Percentiles rank a stretch among this genome's conserved stretches.
phyloP scores from a whole-genome alignment of 495 filamentous ascomycete genomes.

The Peziza echinospora region DNA sequence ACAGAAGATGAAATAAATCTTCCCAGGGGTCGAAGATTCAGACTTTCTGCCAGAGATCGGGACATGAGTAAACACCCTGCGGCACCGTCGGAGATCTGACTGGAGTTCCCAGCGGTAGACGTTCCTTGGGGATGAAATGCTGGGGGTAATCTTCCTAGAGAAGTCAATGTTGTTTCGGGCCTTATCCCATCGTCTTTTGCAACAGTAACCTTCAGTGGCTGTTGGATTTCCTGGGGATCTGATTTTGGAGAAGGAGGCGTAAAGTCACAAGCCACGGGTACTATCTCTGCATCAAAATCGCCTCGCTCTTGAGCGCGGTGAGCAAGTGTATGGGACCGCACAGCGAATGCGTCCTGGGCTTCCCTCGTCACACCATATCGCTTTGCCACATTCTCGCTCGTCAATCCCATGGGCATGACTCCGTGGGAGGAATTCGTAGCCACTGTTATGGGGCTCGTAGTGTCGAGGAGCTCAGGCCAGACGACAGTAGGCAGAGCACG shows the following conservation, averaged over 20 bases:
- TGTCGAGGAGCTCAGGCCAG: conserved; percentile 52
- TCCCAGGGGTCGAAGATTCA: conserved; percentile 56
- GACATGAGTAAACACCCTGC: conserved; percentile 66
- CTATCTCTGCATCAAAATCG: conserved; percentile 55
- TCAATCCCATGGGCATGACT: conserved; percentile 52
- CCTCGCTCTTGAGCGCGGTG: conserved; percentile 43
- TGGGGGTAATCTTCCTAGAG: conserved; percentile 58
- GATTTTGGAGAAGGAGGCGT: conserved; percentile 8
- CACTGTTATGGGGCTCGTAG: conserved; percentile 47
- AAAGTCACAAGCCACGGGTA: conserved; percentile 40
- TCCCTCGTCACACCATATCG: conserved; percentile 49
- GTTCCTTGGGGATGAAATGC: conserved; percentile 52
- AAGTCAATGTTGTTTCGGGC: conserved; percentile 39
- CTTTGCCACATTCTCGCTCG: conserved; percentile 71
- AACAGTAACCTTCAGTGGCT: conserved; percentile 33
- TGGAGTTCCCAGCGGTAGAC: conserved; percentile 72
- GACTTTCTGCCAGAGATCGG: conserved; percentile 52
- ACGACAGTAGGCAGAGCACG: conserved; percentile 60
- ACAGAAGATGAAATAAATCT: conserved; percentile 56
- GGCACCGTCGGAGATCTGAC: conserved; percentile 72
- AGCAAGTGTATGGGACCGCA: conserved; percentile 48
- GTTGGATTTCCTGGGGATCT: conserved; percentile 19
- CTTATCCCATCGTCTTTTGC: conserved; percentile 66
- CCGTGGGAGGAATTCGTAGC: conserved; percentile 32
- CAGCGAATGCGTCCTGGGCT: conserved; percentile 71